A percentile compares a stretch with the other conserved stretches of the same genome.
These are phyloP conservation scores for Phaeosphaeria sp. DNA, from an alignment of 2,329 filamentous ascomycete species.

Conservation along the genomic window DNA sequence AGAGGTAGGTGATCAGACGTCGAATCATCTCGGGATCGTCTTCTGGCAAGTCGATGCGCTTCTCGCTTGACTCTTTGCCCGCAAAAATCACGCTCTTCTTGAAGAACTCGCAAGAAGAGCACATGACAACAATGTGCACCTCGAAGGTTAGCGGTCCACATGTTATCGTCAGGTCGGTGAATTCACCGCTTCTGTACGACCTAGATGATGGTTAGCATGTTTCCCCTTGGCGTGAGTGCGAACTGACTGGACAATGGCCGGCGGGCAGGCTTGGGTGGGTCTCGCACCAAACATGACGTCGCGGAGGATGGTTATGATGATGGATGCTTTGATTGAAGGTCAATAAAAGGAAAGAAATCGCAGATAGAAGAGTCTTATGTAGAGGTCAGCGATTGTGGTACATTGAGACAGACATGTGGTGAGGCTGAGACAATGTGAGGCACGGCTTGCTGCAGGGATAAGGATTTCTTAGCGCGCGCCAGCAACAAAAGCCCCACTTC, in stretches of 20 bases:
- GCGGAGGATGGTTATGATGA: not conserved
- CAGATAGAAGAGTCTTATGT: not conserved
- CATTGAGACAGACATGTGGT: not conserved
- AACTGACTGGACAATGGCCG: conserved; percentile 4
- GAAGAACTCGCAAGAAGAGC: conserved; percentile 23
- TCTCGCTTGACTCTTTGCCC: conserved; percentile 16
- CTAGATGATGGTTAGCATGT: conserved; percentile 3
- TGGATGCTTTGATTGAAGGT: not conserved
- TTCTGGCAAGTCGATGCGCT: conserved; percentile 18
- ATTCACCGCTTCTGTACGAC: conserved; percentile 18
- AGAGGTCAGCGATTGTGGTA: not conserved
- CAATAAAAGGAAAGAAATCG: not conserved
- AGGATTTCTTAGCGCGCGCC: not conserved
- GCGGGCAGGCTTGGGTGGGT: not conserved
- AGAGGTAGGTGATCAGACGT: conserved; percentile 25
- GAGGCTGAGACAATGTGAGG: not conserved
- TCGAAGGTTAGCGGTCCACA: conserved; percentile 18
- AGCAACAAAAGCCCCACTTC: not conserved
- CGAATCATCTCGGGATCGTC: conserved; percentile 28
- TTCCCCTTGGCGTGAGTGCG: not conserved
- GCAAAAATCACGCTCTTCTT: conserved; percentile 13
- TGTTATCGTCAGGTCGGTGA: conserved; percentile 25
- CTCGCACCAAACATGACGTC: not conserved
- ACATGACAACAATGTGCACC: conserved; percentile 23
- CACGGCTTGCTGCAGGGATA: not conserved